phyloP scores from a whole-genome alignment of 495 filamentous ascomycete species.

The Neurospora sp. region DNA sequence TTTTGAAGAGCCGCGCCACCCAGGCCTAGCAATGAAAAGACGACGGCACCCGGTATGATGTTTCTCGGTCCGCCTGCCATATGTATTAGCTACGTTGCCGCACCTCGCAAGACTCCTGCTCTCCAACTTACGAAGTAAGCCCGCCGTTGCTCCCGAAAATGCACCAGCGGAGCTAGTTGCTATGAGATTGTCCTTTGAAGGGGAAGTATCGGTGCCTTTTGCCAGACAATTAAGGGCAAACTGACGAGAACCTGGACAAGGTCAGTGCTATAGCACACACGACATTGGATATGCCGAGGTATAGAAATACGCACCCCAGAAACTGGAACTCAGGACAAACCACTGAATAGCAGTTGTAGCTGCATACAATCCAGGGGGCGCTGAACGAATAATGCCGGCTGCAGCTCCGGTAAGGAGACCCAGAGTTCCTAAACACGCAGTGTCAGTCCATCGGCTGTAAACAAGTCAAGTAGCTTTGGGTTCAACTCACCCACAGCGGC shows the following conservation, averaged over 20 bases:
- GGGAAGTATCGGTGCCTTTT: slow-evolving; percentile 37
- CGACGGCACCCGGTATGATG: slow-evolving; percentile 28
- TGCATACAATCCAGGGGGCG: slow-evolving; percentile 57
- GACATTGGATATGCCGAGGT: background rate
- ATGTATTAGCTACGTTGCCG: slow-evolving; percentile 6
- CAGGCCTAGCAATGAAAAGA: slow-evolving; percentile 28
- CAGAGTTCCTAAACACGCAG: slow-evolving; percentile 41
- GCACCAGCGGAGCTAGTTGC: slow-evolving; percentile 61
- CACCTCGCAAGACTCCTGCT: background rate
- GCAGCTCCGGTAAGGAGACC: slow-evolving; percentile 67
- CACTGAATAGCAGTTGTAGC: slow-evolving; percentile 66
- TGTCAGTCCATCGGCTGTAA: background rate
- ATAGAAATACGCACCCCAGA: slow-evolving; percentile 48
- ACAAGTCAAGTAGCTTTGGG: background rate
- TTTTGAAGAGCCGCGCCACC: slow-evolving; percentile 25
- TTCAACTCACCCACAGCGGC: slow-evolving; percentile 14
- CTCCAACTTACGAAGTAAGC: slow-evolving; percentile 50
- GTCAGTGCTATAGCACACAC: slow-evolving; percentile 5
- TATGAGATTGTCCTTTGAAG: slow-evolving; percentile 41
- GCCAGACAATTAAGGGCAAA: slow-evolving; percentile 24
- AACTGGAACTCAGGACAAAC: slow-evolving; percentile 65
- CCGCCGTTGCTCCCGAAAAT: slow-evolving; percentile 55
- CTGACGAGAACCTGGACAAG: slow-evolving; percentile 24
- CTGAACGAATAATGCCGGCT: slow-evolving; percentile 55
- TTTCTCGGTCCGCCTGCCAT: slow-evolving; percentile 32